Conservation (phyloP, 1,284 basidiomycete species). For the Trichosporon sp. region DNA sequence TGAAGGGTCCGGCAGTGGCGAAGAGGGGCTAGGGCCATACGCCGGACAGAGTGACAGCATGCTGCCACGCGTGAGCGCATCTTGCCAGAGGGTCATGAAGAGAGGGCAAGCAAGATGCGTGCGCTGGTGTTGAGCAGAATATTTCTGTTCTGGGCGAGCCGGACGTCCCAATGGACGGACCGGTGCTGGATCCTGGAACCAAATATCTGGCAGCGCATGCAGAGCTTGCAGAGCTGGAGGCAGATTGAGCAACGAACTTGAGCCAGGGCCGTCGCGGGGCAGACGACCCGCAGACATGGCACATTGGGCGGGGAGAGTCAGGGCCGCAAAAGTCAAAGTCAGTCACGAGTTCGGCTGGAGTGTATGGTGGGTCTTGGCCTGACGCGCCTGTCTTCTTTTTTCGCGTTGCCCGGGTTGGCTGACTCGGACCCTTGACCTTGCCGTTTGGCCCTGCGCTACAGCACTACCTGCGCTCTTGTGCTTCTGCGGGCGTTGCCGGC, state of each 20-base stretch:
- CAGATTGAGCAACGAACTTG: background rate
- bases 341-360: background rate
- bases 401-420: background rate
- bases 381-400: slow-evolving; percentile 19
- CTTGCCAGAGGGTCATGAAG: too few species aligned
- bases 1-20: slow-evolving; percentile 17
- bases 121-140: background rate
- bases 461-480: background rate
- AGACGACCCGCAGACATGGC: background rate
- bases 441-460: background rate
- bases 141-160: slow-evolving; percentile 2
- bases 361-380: background rate
- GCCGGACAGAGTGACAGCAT: background rate
- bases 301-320: slow-evolving; percentile 7
- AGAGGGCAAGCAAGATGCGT: background rate
- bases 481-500: background rate
- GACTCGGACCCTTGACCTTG: background rate
- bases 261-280: background rate
- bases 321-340: background rate
- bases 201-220: background rate
- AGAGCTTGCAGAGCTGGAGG: background rate
- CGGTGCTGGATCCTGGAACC: slow-evolving; percentile 9
- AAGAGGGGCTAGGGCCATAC: background rate
- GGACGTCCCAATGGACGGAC: slow-evolving; percentile 2
- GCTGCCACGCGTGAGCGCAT: background rate